Conservation (phyloP, 208 protist genomes). For the Leishmania guyanensis region DNA sequence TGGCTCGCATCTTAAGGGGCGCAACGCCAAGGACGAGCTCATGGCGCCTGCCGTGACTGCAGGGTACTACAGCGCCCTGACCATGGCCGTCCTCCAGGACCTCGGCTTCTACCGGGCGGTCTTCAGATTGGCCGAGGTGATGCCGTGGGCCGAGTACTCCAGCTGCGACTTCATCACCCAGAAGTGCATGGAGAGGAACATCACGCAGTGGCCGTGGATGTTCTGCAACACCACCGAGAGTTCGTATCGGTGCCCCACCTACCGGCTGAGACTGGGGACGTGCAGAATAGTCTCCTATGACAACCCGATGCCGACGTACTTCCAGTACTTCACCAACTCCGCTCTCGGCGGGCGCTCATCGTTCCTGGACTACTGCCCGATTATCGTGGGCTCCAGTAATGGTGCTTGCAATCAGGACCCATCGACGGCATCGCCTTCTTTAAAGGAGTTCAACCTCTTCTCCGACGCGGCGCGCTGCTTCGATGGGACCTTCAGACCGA, state of each 20-base stretch:
- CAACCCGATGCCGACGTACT: neutral
- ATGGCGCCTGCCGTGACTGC: slow-evolving; percentile 51
- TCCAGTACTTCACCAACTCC: neutral
- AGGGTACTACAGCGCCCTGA: slow-evolving; percentile 70
- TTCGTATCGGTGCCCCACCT: neutral
- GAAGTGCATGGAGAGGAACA: slow-evolving; percentile 40
- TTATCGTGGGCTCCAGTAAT: neutral
- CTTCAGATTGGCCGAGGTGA: slow-evolving; percentile 67
- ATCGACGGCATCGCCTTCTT: rapidly evolving
- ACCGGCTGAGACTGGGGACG: neutral
- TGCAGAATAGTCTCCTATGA: neutral
- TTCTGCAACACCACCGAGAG: slow-evolving; percentile 38
- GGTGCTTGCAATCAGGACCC: neutral
- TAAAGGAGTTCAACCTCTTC: neutral
- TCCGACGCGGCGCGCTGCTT: slow-evolving; percentile 7
- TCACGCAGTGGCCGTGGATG: slow-evolving; percentile 47
- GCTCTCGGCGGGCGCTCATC: neutral
- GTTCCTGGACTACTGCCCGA: neutral
- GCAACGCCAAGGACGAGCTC: slow-evolving; percentile 81
- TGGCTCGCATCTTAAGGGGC: slow-evolving; percentile 85
- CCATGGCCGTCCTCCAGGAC: slow-evolving; percentile 82
- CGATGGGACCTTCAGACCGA: no score
- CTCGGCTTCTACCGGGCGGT: slow-evolving; percentile 77
- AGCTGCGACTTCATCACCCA: slow-evolving; percentile 62
- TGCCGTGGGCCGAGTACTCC: slow-evolving; percentile 73